These are phyloP conservation scores for Vaccinium vitisidaea DNA, from an alignment of 148 eudicot genomes.

Conservation along the genomic window DNA sequence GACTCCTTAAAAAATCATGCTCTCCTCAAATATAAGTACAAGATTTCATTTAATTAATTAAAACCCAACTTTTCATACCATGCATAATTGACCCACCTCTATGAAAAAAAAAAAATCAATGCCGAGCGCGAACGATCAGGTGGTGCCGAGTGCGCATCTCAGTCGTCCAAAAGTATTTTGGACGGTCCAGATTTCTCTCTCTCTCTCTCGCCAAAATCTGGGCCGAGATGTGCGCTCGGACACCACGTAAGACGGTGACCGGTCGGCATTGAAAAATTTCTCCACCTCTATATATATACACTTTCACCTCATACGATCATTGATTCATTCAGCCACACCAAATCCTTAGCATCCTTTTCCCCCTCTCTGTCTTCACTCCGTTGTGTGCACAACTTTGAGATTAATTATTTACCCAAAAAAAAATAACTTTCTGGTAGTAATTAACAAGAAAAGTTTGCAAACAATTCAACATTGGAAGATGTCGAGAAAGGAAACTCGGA, in stretches of 20 bases:
- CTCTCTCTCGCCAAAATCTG: no score
- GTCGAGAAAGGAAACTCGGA: conserved; percentile 4
- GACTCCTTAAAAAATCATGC: not conserved
- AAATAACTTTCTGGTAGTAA: not conserved
- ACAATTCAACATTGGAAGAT: conserved; percentile 2
- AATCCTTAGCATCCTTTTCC: not conserved
- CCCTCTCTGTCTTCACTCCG: not conserved
- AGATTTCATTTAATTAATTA: not conserved
- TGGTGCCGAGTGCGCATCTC: no score
- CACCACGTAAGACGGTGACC: no score
- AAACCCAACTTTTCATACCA: not conserved
- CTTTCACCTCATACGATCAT: not conserved
- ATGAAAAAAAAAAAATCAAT: no score
- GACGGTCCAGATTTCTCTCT: no score
- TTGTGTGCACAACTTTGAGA: not conserved
- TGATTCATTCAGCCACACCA: not conserved
- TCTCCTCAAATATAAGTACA: not conserved
- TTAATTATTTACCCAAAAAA: no score
- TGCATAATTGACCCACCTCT: not conserved
- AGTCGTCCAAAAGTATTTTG: no score
- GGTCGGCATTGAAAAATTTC: no score
- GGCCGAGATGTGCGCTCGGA: no score
- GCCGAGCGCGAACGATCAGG: no score
- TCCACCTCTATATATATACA: not conserved
- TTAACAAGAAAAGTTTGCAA: not conserved